Evolutionary conservation across 495 filamentous ascomycete genomes (phyloP), one percentile per base, ranked within the genome.

Genomic region (Xylaria palmicola): DNA sequence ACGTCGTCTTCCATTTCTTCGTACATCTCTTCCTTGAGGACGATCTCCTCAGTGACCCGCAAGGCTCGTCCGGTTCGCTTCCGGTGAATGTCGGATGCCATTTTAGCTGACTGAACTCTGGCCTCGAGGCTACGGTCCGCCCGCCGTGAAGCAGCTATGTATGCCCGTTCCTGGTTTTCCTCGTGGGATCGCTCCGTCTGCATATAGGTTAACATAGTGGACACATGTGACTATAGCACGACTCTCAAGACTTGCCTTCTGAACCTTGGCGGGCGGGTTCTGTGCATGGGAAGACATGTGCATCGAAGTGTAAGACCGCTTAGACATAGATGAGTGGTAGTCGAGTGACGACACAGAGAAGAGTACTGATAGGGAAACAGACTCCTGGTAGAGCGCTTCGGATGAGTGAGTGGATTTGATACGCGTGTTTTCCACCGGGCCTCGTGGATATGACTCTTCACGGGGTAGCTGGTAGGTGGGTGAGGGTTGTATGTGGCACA

Each of bases 11-110:
- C 93, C 69, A 96, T 89, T 72, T 97, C 93, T 70, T 97, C 93
- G 72, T 97, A 98, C 92, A 97, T 96, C 74, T 94, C 92, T 72
- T 97, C 93, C 67, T 90, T 91, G 60, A 90, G 74, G 9, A 98
- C 94, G 73, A 94, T 92, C 67, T 94, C 84, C 69, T 92, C 88
- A 51, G 88, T 92, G 66, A 98, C 89, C 59, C 87, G 86, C 61
- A 98, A 80, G 10, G 83, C 85, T 57, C 91, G 89, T 22, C 93
- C 94, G 7, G 94, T 97, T 20, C 94, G 85, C 68, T 87, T 84
- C 75, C 91, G 91, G 78, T 97, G 93, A 52, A 97, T 90, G 63
- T 91, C 85, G 7, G 93, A 97, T 13, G 93, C 93, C 69, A 89
- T 79, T 40, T 87, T 85, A 17, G 93, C 93, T 9, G 94, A 97